Evolutionary conservation across 345 rosid species (phyloP).

Genomic region (Brassica napus): Da-Ae NC_063447.1:39353501-39354000

Average conservation of each 20-base stretch:
- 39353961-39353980: conserved; percentile 66
- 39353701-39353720: conserved; percentile 47
- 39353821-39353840: neutral
- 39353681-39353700: neutral
- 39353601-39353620: conserved; percentile 50
- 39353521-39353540: conserved; percentile 99
- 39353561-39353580: conserved; percentile 99
- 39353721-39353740: conserved; percentile 96
- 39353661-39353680: conserved; percentile 14
- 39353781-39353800: neutral
- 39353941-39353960: neutral
- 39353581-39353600: conserved; percentile 97
- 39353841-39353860: neutral
- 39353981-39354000: conserved; percentile 91
- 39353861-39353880: neutral
- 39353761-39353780: conserved; percentile 1
- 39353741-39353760: conserved; percentile 54
- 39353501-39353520: conserved; percentile 62
- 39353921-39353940: neutral
- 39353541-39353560: conserved; percentile 99
- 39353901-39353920: neutral
- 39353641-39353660: neutral
- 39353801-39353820: neutral
- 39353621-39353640: neutral
- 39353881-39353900: neutral